Conservation (phyloP, 2,329 filamentous ascomycete species). For the Myriosclerotinia duriaeana region DNA sequence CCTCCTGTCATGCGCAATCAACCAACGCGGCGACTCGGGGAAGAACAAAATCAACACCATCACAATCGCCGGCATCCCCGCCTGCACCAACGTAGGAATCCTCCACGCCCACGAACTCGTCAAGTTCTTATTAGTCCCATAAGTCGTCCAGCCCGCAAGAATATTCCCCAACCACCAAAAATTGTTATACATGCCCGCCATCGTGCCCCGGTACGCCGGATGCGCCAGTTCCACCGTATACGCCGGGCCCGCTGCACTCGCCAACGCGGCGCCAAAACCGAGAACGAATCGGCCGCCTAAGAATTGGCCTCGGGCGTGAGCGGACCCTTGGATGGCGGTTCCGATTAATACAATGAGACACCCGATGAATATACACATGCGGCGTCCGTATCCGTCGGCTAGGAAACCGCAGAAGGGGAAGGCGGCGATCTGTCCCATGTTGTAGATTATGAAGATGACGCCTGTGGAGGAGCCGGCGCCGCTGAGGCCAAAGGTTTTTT, state of each 20-base stretch:
- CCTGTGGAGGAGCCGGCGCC: constrained; percentile 50
- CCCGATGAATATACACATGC: constrained; percentile 1
- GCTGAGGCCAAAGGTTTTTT: constrained; percentile 41
- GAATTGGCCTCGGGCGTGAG: constrained; percentile 50
- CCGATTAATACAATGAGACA: neutral
- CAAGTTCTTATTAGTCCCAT: neutral
- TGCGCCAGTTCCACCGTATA: neutral
- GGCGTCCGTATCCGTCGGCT: constrained; percentile 32
- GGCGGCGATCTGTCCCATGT: constrained; percentile 44
- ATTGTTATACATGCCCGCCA: neutral
- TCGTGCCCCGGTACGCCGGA: neutral
- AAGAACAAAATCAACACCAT: constrained; percentile 48
- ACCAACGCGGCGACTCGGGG: constrained; percentile 37
- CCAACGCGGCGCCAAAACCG: constrained; percentile 59
- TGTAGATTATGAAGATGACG: constrained; percentile 51
- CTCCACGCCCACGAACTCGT: constrained; percentile 51
- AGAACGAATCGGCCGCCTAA: constrained; percentile 56
- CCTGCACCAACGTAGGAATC: constrained; percentile 56
- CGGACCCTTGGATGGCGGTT: constrained; percentile 46
- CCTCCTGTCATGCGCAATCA: constrained; percentile 55
- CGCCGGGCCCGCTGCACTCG: constrained; percentile 44
- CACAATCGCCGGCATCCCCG: constrained; percentile 49
- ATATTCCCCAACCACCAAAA: constrained; percentile 13
- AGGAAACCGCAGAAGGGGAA: constrained; percentile 53
- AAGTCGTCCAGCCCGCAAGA: neutral